Base-by-base conservation (phyloP, 2,329 filamentous ascomycete genomes). In the Fusarium zealandicum region DNA sequence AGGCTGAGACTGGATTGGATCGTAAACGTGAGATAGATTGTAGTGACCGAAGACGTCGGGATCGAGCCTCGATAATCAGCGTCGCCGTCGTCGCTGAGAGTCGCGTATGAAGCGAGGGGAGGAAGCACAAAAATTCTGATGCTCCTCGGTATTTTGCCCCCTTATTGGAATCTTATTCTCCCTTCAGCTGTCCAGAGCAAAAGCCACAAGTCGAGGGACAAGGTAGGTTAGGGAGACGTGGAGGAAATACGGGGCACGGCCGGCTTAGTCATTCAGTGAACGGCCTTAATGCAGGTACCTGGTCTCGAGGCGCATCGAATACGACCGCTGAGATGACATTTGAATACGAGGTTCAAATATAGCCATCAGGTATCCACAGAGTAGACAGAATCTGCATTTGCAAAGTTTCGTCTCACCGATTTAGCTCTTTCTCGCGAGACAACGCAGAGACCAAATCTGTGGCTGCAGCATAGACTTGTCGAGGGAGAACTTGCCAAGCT, bases 221-320 rank as follows among this genome's bases (percentile, higher is more conserved):
- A 45, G 35, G 25, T 25, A 36, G 61, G 42, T 46, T 48, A 48
- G 59, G 55, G 59, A 63, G 41, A 63, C 51, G 56, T 61, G 59
- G 59, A 63, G 50, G 20, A 57, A 63, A 38, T 35, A 45, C 41
- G 38, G 25, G 40, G 39, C 46, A 42, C 39, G 51, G 31, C 27
- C 22, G 35, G 60, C 57, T 63, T 56, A 63, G 56, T 63, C 59
- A 63, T 46, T 11, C 16, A n/a, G 13, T 30, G 46, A 60, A 52
- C 52, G 60, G 49, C 16, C 7, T 25, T 28, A 27, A 22, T n/a
- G 41, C 40, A 42, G 41, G 28, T n/a, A 31, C 28, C 28, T 31
- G 2, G 7, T 11, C 13, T 7, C 22, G 22, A 8, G 22, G 22
- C 22, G 22, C 22, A 8, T 5, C 8, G 6, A 25, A 25, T 25